phyloP scores from a whole-genome alignment of 495 filamentous ascomycete genomes.

The Podospora didyma region DNA sequence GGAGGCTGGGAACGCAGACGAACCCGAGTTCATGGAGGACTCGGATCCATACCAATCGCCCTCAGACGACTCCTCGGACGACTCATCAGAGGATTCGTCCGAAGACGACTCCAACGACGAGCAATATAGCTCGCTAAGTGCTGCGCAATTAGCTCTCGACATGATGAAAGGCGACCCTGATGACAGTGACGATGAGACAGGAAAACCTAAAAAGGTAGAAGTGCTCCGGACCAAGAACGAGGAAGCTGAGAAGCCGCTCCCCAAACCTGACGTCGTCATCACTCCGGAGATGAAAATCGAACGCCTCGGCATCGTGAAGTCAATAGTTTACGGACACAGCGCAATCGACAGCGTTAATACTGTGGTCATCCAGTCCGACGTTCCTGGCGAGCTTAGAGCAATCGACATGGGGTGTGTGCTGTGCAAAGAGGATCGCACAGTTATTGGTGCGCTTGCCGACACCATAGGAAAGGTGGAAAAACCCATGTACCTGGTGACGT shows the following conservation, averaged over 20 bases:
- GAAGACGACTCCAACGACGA: constrained; percentile 54
- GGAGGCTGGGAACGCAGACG: constrained; percentile 7
- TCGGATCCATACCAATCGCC: constrained; percentile 64
- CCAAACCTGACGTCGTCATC: constrained; percentile 69
- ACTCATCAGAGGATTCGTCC: constrained; percentile 34
- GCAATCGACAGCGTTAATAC: constrained; percentile 55
- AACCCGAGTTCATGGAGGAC: constrained; percentile 20
- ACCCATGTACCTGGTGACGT: constrained; percentile 76
- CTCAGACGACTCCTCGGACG: constrained; percentile 34
- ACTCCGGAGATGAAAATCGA: constrained; percentile 71
- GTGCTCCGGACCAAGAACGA: constrained; percentile 67
- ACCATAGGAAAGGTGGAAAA: constrained; percentile 76
- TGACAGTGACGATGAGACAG: constrained; percentile 44
- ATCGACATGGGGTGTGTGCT: constrained; percentile 79
- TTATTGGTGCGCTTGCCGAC: constrained; percentile 77
- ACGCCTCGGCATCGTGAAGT: constrained; percentile 66
- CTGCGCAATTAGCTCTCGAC: too few species aligned
- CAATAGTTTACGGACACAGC: constrained; percentile 61
- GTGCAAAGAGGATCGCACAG: constrained; percentile 67
- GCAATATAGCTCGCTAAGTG: too few species aligned
- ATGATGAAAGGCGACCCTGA: constrained; percentile 46
- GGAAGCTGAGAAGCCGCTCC: constrained; percentile 58
- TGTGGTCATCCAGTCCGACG: constrained; percentile 74
- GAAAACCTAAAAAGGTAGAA: constrained; percentile 52
- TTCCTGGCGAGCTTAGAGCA: constrained; percentile 74